Base-by-base conservation (phyloP, 495 filamentous ascomycete genomes). In the Xylaria curta region DNA sequence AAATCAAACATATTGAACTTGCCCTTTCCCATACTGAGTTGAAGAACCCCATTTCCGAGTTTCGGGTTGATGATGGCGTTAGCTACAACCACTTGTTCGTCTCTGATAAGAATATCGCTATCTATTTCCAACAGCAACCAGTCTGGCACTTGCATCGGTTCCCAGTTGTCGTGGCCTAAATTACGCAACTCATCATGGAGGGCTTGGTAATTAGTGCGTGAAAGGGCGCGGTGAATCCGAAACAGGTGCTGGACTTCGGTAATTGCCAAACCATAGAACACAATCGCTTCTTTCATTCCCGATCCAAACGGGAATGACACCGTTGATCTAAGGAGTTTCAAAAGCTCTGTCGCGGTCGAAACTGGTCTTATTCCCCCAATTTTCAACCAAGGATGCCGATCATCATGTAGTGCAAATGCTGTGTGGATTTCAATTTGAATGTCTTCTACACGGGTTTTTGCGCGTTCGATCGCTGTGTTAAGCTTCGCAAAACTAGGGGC, bases 41-140 rank as follows among this genome's bases (percentile, higher is more conserved):
- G 88, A 42, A 89, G 60, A 1, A 90, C 87, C 6, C 85, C 85
- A 66, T 90, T 90, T 7, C 76, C 75, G 1, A 78, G 84, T 0
- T 61, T 28, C 0, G 89, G 89, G 0, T 78, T 75, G 21, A 87
- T 88, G 17, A 82, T 91, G 0, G 82, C 84, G 17, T 54, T 70
- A 1, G 88, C 87, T 47, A 90, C 87, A 54, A 85, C 81, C 0
- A 87, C 80, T 68, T 90, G 88, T 6, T 82, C 84, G 0, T 72
- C 65, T 0, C 88, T 80, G 49, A 90, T 86, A 2, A 89, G 74
- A 1, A 90, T 72, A 68, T 90, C 82, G 8, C 77, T 72, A 17
- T 91, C 89, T 46, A 91, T 85, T 69, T 91, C 89, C 1, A 91
- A 76, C 13, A 91, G 78, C 0, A 91, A 72, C 86, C 87, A 90